These are phyloP conservation scores for Pharus latifolius DNA, from an alignment of 176 grass and related monocot genomes.

Conservation along the genomic window DNA sequence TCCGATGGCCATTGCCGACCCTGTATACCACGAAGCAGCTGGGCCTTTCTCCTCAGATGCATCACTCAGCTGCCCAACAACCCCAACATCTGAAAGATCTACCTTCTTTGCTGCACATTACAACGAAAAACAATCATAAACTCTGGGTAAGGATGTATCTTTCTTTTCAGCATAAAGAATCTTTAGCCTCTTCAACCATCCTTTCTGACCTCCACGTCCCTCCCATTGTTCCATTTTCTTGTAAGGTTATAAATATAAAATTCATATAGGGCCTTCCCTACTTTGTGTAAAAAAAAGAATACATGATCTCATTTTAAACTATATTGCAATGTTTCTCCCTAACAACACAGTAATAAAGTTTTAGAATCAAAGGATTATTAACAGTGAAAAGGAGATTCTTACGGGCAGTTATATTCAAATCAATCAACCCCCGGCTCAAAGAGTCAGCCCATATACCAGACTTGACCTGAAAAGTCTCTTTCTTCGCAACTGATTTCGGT, in stretches of 20 bases:
- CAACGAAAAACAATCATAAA: background rate
- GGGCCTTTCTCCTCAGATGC: constrained; percentile 5
- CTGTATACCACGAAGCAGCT: constrained; percentile 7
- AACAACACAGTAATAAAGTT: background rate
- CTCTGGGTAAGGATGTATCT: background rate
- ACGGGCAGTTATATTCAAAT: constrained; percentile 72
- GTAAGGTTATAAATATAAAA: background rate
- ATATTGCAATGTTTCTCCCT: background rate
- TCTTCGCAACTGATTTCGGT: constrained; percentile 27
- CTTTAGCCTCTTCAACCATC: background rate
- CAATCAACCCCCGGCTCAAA: constrained; percentile 71
- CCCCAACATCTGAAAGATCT: background rate
- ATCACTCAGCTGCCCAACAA: background rate
- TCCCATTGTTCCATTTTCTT: background rate
- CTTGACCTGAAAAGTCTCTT: constrained; percentile 56
- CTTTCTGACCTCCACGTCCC: background rate
- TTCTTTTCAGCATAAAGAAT: background rate
- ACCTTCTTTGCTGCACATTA: constrained; percentile 18
- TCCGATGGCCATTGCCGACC: background rate
- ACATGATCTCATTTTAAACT: background rate
- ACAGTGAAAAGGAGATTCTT: constrained; percentile 22
- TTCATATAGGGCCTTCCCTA: background rate
- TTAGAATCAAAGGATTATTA: background rate
- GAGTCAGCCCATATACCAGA: constrained; percentile 86
- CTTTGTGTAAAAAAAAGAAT: background rate